Conservation (phyloP, 768 basidiomycete genomes). For the Pilatotrama ljubarskyi region DNA sequence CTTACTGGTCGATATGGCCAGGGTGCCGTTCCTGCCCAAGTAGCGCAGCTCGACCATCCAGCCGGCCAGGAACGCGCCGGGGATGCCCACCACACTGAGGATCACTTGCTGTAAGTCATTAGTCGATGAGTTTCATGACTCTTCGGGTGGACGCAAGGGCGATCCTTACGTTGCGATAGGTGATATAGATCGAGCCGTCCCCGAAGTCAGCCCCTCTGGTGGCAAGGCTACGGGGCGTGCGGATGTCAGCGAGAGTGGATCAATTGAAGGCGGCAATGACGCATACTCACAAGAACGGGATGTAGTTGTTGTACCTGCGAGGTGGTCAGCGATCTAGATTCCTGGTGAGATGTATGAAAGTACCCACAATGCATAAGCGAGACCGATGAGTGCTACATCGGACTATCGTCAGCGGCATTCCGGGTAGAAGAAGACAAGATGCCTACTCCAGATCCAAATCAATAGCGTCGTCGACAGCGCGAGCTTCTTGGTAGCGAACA, state of each 20-base stretch:
- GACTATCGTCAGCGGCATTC: neutral
- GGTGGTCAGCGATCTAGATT: neutral
- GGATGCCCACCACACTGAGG: conserved; percentile 53
- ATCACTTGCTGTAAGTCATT: conserved; percentile 46
- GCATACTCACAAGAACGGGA: conserved; percentile 49
- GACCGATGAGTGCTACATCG: conserved; percentile 61
- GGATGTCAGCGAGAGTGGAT: neutral
- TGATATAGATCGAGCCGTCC: conserved; percentile 65
- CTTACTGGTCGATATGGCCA: conserved; percentile 50
- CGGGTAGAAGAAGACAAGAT: no score
- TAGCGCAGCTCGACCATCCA: conserved; percentile 48
- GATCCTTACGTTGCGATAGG: conserved; percentile 62
- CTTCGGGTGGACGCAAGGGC: neutral
- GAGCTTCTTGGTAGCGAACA: conserved; percentile 53
- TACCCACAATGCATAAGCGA: conserved; percentile 65
- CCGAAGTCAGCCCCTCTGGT: conserved; percentile 66
- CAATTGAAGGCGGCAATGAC: neutral
- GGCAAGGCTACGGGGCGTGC: conserved; percentile 46
- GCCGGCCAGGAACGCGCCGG: conserved; percentile 54
- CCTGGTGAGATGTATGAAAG: neutral
- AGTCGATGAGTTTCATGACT: neutral
- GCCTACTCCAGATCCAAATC: conserved; percentile 54
- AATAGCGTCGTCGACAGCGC: conserved; percentile 51
- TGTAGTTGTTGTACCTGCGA: conserved; percentile 47
- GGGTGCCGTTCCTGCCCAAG: conserved; percentile 52